Conservation (phyloP, 106 monocot species). For the Hemerocallis citrina region DNA sequence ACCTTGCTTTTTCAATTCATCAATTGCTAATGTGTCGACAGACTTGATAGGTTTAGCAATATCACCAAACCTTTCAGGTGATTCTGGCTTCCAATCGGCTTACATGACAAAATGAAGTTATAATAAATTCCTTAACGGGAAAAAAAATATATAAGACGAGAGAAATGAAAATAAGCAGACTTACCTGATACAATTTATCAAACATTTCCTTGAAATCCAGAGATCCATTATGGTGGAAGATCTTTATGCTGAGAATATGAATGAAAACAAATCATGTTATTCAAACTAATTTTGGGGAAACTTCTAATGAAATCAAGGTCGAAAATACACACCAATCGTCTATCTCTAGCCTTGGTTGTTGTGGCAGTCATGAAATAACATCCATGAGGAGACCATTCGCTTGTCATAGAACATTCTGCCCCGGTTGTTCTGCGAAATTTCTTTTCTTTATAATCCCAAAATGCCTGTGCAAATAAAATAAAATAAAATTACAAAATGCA, state of each 20-base stretch:
- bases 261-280: slow-evolving; percentile 1
- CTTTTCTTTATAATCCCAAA: too few relatives aligned
- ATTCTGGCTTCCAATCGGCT: slow-evolving; percentile 87
- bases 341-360: too few relatives aligned
- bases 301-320: neutral
- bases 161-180: neutral
- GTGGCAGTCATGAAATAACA: too few relatives aligned
- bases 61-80: slow-evolving; percentile 60
- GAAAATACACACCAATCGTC: too few relatives aligned
- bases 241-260: too few relatives aligned
- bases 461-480: slow-evolving; percentile 50
- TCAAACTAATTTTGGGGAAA: neutral
- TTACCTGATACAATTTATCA: slow-evolving; percentile 72
- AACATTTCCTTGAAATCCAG: slow-evolving; percentile 79
- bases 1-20: slow-evolving; percentile 64
- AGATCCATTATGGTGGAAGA: slow-evolving; percentile 68
- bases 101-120: too few relatives aligned
- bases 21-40: slow-evolving; percentile 44
- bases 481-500: too few relatives aligned
- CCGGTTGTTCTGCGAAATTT: slow-evolving; percentile 56
- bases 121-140: too few relatives aligned
- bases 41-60: slow-evolving; percentile 58
- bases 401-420: slow-evolving; percentile 84
- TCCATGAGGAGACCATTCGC: too few relatives aligned
- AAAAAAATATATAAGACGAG: too few relatives aligned